Percentiles rank a stretch among this genome's conserved stretches.
Evolutionary conservation across 768 basidiomycete species (phyloP).

Genomic region (Floccularia luteovirens): DNA sequence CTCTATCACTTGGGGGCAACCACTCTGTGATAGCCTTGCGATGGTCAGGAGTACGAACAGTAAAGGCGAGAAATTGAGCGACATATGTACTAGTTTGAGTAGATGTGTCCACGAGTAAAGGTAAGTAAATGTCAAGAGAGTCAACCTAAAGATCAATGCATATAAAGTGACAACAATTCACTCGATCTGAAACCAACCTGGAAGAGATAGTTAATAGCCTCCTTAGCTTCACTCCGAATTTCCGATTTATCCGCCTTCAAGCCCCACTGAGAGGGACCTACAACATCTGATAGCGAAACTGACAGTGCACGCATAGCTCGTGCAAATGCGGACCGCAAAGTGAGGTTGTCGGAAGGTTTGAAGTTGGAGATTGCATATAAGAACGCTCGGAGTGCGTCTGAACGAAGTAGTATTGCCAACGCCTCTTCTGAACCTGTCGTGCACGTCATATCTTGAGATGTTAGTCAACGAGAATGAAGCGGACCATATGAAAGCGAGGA

Average conservation of each 20-base stretch:
- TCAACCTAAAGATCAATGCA: conserved; percentile 31
- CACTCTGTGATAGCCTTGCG: conserved; percentile 49
- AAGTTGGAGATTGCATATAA: conserved; percentile 53
- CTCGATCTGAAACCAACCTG: conserved; percentile 28
- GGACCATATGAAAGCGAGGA: conserved; percentile 67
- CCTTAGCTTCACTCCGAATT: conserved; percentile 41
- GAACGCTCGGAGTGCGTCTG: conserved; percentile 52
- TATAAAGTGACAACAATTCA: not conserved
- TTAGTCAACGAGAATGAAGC: not conserved
- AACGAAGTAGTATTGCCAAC: conserved; percentile 46
- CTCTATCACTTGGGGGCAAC: conserved; percentile 51
- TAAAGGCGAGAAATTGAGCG: conserved; percentile 49
- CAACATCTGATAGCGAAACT: conserved; percentile 53
- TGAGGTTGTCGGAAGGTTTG: conserved; percentile 22
- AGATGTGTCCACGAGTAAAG: conserved; percentile 42
- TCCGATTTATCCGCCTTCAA: conserved; percentile 36
- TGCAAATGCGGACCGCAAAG: conserved; percentile 49
- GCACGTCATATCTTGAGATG: not conserved
- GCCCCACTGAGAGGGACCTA: conserved; percentile 67
- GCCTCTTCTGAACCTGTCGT: conserved; percentile 54
- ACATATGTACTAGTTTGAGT: conserved; percentile 38
- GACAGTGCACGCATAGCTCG: conserved; percentile 58
- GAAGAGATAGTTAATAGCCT: conserved; percentile 53
- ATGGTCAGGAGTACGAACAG: conserved; percentile 41
- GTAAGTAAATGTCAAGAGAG: conserved; percentile 60